Base-by-base conservation (phyloP, 805 yeast genomes). In the Zygosaccharomyces kombuchaensis region DNA sequence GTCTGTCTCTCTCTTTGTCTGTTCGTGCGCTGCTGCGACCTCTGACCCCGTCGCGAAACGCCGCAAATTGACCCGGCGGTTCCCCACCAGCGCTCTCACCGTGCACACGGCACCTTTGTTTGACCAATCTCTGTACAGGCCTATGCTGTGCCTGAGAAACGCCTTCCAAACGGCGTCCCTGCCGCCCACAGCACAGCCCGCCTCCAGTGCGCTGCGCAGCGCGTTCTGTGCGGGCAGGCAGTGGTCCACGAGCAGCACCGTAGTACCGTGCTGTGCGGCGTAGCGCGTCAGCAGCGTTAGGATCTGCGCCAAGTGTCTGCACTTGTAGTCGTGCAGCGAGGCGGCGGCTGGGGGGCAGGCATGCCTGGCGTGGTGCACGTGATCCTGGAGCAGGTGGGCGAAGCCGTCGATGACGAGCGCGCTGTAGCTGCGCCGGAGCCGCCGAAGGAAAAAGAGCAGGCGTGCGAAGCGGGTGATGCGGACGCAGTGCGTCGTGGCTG, bases 391-490 rank as follows among this genome's bases (percentile, higher is more conserved):
- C 6, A 63, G 43, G 32, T 57, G 60, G n/a, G 69, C 62, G 40
- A 65, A 55, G 9, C 69, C 67, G 48, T 63, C 65, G 10, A 65
- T 55, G 14, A 65, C 46, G 14, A 65, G 47, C 8, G 60, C 41
- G 3, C 47, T 43, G 43, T 53, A 62, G n/a, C 27, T 17, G 7
- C 40, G 4, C 46, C 43, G 44, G 52, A 62, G n/a, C 27, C 22
- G 7, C 37, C 51, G 53, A 43, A 63, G 57, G 44, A 60, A 57
- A 26, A 48, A 50, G 22, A 61, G 48, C 9, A 63, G 48, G 19
- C 62, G 59, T 3, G 62, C 51, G 30, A 62, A 56, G 36, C 54
- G 56, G 9, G 51, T 50, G 2, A 60, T 50, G 32, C 53, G 46
- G 6, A 52, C 49, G n/a, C 36, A 37, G 22, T 45, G 23, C 9